Evolutionary conservation across 805 yeast species (phyloP), one percentile per base, ranked within the genome.

Genomic region (Helenozyma baotianmanensis): DNA sequence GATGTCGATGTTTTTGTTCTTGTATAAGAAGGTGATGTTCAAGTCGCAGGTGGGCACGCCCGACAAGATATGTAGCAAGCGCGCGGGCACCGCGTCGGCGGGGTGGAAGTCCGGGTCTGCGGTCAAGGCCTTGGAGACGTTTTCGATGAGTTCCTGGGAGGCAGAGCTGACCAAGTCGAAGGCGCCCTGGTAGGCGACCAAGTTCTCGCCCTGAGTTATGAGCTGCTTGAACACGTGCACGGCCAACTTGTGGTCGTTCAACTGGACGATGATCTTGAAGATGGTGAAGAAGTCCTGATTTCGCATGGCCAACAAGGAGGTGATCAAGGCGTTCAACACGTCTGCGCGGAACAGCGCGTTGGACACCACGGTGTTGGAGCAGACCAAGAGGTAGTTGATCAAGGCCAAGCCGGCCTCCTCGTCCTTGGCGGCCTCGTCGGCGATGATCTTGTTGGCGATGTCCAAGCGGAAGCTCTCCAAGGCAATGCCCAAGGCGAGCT

Each of bases 31-130:
- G 2, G 97, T 88, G 44, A 86, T 80, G 53, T 85, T 88, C 54
- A 79, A 77, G 61, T 92, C 97, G 63, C 96, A 85, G 12, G 97
- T 82, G 45, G 97, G 97, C 25, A 88, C 78, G 36, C 98, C 98
- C 7, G 89, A 75, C 35, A 92, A 72, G 36, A 92, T 84, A 44
- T 74, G 74, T 35, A 80, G 71, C 29, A 88, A 60, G 46, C 76
- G 77, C 18, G 56, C 45, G 16, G 50, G 48, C 14, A 48, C 45
- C 7, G 54, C 51, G n/a, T 47, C 48, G 11, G 40, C 26, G n/a
- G 43, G 38, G 22, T 51, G 53, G 28, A 52, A 49, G 16, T 54
- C 42, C 30, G 54, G 46, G 27, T 62, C 64, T 8, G 46, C 46
- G 11, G 54, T 48, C 32, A 75, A 56, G 5, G 52, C 53, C 24